phyloP scores from a whole-genome alignment of 371 early-diverging fungal genomes.

The Funneliformis caledonium region DNA sequence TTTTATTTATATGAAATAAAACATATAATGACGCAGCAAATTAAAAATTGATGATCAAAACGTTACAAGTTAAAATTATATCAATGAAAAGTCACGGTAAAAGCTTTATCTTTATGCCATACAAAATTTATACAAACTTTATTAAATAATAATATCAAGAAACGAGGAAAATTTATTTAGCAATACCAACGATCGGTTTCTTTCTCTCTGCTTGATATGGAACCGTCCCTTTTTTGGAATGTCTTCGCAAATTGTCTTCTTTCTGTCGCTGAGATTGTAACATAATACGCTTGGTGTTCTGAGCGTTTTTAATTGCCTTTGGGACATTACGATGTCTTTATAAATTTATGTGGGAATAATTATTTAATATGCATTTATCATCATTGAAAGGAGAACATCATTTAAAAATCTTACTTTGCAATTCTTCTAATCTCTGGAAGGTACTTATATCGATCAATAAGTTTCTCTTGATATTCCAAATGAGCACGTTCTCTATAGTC shows the following conservation, averaged over 20 bases:
- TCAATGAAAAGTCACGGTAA: neutral
- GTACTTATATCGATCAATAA: constrained; percentile 94
- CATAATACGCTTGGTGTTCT: constrained; percentile 80
- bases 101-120: neutral
- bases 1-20: too few species aligned
- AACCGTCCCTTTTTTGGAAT: constrained; percentile 70
- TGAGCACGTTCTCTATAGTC: constrained; percentile 84
- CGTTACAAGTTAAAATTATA: too few species aligned
- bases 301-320: constrained; percentile 78
- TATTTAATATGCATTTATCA: constrained; percentile 3
- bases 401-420: constrained; percentile 51
- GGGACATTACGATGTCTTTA: constrained; percentile 85
- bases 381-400: neutral
- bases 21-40: too few species aligned
- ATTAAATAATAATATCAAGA: too few species aligned
- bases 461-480: constrained; percentile 79
- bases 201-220: constrained; percentile 77
- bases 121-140: too few species aligned
- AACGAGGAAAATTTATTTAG: constrained; percentile 55
- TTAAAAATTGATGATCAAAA: too few species aligned
- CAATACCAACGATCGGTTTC: constrained; percentile 78
- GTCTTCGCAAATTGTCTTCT: constrained; percentile 82
- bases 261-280: constrained; percentile 77
- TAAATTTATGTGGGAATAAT: neutral
- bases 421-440: constrained; percentile 93